phyloP scores from a whole-genome alignment of 2,329 filamentous ascomycete genomes.

The Onygenales sp. region DNA sequence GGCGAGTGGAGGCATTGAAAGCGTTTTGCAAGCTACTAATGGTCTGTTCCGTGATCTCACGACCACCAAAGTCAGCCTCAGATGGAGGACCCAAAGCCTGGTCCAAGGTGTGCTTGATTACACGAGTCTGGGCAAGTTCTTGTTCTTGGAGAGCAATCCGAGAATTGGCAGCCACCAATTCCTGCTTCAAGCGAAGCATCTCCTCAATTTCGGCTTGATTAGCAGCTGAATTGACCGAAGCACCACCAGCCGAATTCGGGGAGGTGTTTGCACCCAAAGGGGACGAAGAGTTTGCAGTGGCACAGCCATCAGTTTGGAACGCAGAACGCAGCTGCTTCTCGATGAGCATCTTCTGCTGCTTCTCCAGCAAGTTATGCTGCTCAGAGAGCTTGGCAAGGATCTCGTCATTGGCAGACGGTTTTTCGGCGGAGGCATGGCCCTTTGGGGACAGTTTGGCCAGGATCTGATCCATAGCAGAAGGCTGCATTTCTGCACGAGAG shows the following conservation, averaged over 20 bases:
- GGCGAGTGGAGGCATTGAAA: conserved; percentile 42
- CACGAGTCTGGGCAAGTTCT: conserved; percentile 50
- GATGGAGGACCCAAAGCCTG: conserved; percentile 47
- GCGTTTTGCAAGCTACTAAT: conserved; percentile 41
- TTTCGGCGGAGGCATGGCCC: conserved; percentile 4
- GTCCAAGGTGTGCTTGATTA: conserved; percentile 53
- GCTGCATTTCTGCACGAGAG: conserved; percentile 14
- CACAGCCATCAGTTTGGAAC: conserved; percentile 11
- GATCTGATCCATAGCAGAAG: conserved; percentile 55
- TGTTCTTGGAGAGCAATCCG: conserved; percentile 52
- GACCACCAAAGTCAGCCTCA: conserved; percentile 41
- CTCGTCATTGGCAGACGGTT: conserved; percentile 11
- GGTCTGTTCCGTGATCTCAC: conserved; percentile 42
- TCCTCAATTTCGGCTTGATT: conserved; percentile 26
- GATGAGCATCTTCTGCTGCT: conserved; percentile 46
- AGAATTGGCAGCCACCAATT: conserved; percentile 48
- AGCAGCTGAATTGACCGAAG: neutral
- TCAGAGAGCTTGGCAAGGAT: conserved; percentile 64
- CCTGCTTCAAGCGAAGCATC: conserved; percentile 46
- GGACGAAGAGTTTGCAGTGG: conserved; percentile 6
- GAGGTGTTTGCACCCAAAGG: conserved; percentile 10
- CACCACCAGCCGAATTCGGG: neutral
- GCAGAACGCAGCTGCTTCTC: conserved; percentile 10
- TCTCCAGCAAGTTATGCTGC: conserved; percentile 52
- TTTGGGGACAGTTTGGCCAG: conserved; percentile 33